Base-by-base conservation (phyloP, 371 early-diverging fungal species). In the Mortierella sp. region DNA sequence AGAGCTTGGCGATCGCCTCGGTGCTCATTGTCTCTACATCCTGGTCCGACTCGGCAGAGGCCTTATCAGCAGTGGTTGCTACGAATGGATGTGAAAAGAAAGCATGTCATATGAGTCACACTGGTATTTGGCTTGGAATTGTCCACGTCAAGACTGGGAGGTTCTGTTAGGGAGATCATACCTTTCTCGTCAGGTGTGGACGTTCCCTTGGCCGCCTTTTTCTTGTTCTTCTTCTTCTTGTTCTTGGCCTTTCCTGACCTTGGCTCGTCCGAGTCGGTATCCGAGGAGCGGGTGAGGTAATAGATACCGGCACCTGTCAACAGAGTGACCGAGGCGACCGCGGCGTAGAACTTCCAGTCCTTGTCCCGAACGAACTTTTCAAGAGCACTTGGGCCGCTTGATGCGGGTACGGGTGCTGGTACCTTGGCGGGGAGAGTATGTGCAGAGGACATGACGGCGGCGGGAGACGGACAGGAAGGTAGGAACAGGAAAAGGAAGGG, bases 321-420 rank as follows among this genome's bases (percentile, higher is more conserved):
- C 24, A 86, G 79, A 28, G 86, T 67, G 58, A 90, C 90, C 37
- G 90, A 90, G 47, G 85, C 84, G 19, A 91, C 78, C 29, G 91
- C 89, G 21, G 87, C 87, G 61, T 88, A 90, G 63, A 91, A 90
- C 79, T 90, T 91, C 92, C 92, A 92, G 79, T 89, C 88, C 66
- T 90, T 89, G 70, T 89, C 90, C 66, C 85, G 86, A 61, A 91
- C 79, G 63, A 88, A 86, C 79, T 84, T 83, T 54, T 86, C 88
- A 46, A 88, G 63, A 13, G 79, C 67, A 46, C 48, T 69, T 13
- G 52, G 65, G 12, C 66, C 66, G 61, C 49, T 54, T 6, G 77
- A 61, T 25, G 60, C 69, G 43, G 77, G 66, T 41, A 59, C 77
- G 21, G 69, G 77, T 17, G 69, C 68, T n/a, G 74, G 63, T 21